Percentiles rank a stretch among this genome's conserved stretches.
Evolutionary conservation across 352 stramenopile genomes (phyloP).

Genomic region (Globisporangium sylvaticum): DNA sequence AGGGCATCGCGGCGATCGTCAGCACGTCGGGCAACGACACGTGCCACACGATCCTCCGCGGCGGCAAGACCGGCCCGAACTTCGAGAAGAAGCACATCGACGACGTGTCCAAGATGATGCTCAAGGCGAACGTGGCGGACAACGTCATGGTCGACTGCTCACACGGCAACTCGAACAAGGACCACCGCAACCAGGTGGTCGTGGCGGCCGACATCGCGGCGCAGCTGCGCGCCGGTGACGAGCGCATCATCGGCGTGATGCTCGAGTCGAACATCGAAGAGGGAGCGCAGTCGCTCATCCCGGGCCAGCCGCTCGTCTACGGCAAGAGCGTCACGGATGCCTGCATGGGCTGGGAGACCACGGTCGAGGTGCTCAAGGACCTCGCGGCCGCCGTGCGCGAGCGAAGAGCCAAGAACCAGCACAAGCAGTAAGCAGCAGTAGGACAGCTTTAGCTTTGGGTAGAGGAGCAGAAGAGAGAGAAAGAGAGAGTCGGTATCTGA

Average conservation of each 20-base stretch:
- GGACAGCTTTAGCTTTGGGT: background rate
- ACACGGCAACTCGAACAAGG: conserved; percentile 89
- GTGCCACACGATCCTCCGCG: conserved; percentile 88
- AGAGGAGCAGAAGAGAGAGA: conserved; percentile 1
- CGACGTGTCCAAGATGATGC: conserved; percentile 69
- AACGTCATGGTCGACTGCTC: conserved; percentile 91
- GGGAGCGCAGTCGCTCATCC: conserved; percentile 72
- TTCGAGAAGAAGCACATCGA: conserved; percentile 84
- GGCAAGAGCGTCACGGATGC: conserved; percentile 89
- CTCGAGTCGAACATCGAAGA: conserved; percentile 88
- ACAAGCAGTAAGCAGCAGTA: conserved; percentile 10
- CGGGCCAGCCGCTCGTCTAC: conserved; percentile 76
- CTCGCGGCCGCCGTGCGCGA: conserved; percentile 75
- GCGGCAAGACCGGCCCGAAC: conserved; percentile 83
- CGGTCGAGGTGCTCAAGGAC: conserved; percentile 62
- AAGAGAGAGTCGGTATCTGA: conserved; percentile 1
- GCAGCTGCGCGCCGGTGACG: conserved; percentile 71
- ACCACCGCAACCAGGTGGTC: conserved; percentile 83
- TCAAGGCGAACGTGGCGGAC: conserved; percentile 77
- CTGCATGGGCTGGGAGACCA: conserved; percentile 86
- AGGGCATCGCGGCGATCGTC: conserved; percentile 85
- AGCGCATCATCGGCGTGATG: conserved; percentile 85
- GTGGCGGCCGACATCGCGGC: conserved; percentile 67
- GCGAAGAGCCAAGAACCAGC: conserved; percentile 51
- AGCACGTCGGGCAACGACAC: conserved; percentile 84